Base-by-base conservation (phyloP, 352 stramenopile species). In the Stephanocyclus meneghinianus region DNA sequence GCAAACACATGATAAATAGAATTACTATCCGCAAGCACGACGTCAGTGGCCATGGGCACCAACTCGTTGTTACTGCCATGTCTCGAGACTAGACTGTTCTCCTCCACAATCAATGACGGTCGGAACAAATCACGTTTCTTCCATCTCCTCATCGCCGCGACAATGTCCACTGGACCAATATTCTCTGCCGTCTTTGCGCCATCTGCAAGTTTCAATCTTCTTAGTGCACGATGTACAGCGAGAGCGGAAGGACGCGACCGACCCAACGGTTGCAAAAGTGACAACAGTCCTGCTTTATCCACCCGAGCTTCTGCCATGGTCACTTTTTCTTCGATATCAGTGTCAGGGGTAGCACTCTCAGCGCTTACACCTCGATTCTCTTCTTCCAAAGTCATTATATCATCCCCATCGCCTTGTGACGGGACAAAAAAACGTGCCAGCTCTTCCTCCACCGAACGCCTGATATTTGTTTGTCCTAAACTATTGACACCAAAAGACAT, bases 61-160 rank as follows among this genome's bases (percentile, higher is more conserved):
- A 50, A 57, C 21, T 61, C 68, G 18, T 51, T 30, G n/a, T 16
- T 53, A 53, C 35, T 8, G 4, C 13, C 45, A 15, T 53, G 13
- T 53, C n/a, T 53, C 45, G n/a, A 11, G n/a, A 53, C n/a, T 21
- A 53, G 6, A 65, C n/a, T 65, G 2, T 48, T 35, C 57, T 48
- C 16, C n/a, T 15, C 35, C 11, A 51, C 16, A 51, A 32, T 30
- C 48, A 51, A 50, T 2, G 60, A 16, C 9, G 29, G 30, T 37
- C 16, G 40, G 47, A 79, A 45, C 35, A 68, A 51, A 30, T 64
- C 62, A 62, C 56, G 53, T 55, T 73, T 72, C 26, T 76, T 79
- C 76, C 76, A 84, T 47, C 71, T 69, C 7, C 71, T 63, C 76
- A 84, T 75, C 13, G 71, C 76, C 48, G 26, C 47, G 7, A 84